phyloP scores from a whole-genome alignment of 768 basidiomycete genomes.

The Astraeus odoratus region DNA sequence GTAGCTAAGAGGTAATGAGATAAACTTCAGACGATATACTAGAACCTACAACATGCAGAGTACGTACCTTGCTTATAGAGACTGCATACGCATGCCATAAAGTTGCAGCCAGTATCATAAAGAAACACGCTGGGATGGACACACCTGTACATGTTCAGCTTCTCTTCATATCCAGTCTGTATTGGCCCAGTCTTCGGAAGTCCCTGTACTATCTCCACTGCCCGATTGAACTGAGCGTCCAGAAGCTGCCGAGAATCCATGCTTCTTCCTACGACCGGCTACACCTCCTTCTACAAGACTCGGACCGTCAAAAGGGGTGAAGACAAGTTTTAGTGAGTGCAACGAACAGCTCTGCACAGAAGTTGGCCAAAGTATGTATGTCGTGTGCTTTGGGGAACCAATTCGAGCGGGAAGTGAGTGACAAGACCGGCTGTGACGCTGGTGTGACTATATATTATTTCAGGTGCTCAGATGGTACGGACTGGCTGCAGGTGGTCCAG shows the following conservation, averaged over 20 bases:
- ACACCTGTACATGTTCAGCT: slow-evolving; percentile 87
- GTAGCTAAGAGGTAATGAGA: slow-evolving; percentile 50
- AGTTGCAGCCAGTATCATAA: slow-evolving; percentile 6
- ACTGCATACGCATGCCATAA: slow-evolving; percentile 37
- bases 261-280: too few relatives aligned
- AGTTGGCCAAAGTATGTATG: too few relatives aligned
- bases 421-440: too few relatives aligned
- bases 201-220: slow-evolving; percentile 90
- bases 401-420: too few relatives aligned
- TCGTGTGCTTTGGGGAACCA: too few relatives aligned
- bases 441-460: too few relatives aligned
- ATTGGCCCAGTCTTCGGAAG: slow-evolving; percentile 92
- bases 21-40: not conserved
- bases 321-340: too few relatives aligned
- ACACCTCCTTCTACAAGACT: too few relatives aligned
- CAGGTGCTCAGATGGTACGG: too few relatives aligned
- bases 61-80: slow-evolving; percentile 85
- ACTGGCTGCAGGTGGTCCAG: too few relatives aligned
- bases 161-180: slow-evolving; percentile 94
- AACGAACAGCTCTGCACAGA: too few relatives aligned
- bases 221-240: slow-evolving; percentile 84
- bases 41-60: not conserved
- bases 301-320: too few relatives aligned
- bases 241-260: slow-evolving; percentile 67
- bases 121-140: slow-evolving; percentile 12